Evolutionary conservation across 2,329 filamentous ascomycete genomes (phyloP).

Genomic region (Colletotrichum higginsianum): DNA sequence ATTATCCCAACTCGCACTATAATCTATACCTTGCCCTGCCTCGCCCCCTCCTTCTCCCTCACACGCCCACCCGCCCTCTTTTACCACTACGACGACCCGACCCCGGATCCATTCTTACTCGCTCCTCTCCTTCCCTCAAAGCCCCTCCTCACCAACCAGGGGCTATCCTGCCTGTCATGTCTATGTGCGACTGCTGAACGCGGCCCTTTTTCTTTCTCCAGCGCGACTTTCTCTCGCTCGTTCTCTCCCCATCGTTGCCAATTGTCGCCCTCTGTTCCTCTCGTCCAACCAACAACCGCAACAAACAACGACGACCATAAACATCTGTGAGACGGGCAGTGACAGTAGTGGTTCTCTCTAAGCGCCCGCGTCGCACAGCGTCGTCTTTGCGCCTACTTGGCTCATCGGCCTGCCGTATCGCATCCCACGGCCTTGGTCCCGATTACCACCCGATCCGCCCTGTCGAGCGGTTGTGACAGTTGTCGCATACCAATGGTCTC

Average conservation of each 20-base stretch:
- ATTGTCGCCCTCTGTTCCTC: conserved; percentile 15
- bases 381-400: conserved; percentile 7
- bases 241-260: not conserved
- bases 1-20: conserved; percentile 38
- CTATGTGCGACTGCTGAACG: conserved; percentile 30
- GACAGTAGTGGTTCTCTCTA: conserved; percentile 18
- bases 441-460: conserved; percentile 21
- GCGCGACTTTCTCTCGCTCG: conserved; percentile 3
- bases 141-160: conserved; percentile 35
- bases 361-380: conserved; percentile 37
- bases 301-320: conserved; percentile 16
- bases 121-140: conserved; percentile 13
- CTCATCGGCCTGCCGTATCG: conserved; percentile 27
- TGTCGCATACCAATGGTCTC: conserved; percentile 38
- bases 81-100: conserved; percentile 28
- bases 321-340: conserved; percentile 28
- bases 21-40: conserved; percentile 39
- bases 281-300: conserved; percentile 12
- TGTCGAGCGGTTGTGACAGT: conserved; percentile 33
- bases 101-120: conserved; percentile 35
- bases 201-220: conserved; percentile 15
- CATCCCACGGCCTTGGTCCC: conserved; percentile 28
- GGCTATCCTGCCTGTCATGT: conserved; percentile 41
- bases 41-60: conserved; percentile 34
- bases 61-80: conserved; percentile 24